phyloP scores from a whole-genome alignment of 176 grass and related monocot genomes.

The Hyparrhenia diplandra region DNA sequence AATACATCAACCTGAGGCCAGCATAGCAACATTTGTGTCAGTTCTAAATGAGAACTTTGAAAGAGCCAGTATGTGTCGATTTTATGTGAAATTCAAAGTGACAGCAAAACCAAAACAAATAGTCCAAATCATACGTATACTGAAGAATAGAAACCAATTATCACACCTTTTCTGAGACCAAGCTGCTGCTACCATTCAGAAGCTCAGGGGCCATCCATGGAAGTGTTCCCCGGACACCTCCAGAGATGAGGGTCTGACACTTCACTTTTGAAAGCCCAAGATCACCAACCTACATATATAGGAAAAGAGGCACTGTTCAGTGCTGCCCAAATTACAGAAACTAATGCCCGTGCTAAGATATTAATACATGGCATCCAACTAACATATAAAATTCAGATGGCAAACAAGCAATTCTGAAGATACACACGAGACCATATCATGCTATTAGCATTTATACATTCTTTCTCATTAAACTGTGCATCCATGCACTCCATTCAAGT shows the following conservation, averaged over 20 bases:
- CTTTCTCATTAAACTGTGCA: neutral
- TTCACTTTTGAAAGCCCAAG: conserved; percentile 97
- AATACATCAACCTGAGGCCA: conserved; percentile 82
- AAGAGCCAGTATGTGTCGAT: conserved; percentile 8
- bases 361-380: neutral
- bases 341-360: neutral
- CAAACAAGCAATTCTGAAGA: neutral
- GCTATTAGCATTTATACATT: neutral
- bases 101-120: neutral
- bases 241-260: conserved; percentile 90
- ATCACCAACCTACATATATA: conserved; percentile 74
- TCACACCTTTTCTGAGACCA: conserved; percentile 87
- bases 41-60: neutral
- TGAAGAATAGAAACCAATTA: conserved; percentile 9
- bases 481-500: neutral
- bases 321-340: neutral
- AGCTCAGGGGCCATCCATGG: conserved; percentile 98
- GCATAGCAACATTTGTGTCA: conserved; percentile 13
- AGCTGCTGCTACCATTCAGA: conserved; percentile 83
- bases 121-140: neutral
- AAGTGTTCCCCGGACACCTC: conserved; percentile 86
- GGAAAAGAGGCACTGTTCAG: neutral
- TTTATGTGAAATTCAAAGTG: neutral
- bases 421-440: neutral
- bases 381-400: conserved; percentile 4